Percentiles rank a stretch among this genome's conserved stretches.
phyloP scores from a whole-genome alignment of 257 asterid genomes.

The Ophiorrhiza pumila region DNA sequence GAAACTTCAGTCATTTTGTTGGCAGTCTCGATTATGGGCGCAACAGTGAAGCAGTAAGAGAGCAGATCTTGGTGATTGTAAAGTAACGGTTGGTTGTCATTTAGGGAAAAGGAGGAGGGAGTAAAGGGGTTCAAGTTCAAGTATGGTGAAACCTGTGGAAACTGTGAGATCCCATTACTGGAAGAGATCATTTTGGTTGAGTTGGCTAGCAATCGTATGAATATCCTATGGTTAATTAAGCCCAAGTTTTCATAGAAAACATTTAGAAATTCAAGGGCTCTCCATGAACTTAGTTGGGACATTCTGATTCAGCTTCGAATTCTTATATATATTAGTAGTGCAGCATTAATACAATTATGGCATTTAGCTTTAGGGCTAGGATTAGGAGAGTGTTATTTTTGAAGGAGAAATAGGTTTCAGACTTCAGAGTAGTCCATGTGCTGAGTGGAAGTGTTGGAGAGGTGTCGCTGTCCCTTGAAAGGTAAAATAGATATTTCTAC shows the following conservation, averaged over 20 bases:
- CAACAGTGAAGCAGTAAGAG: constrained; percentile 24
- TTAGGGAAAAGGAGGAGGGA: constrained; percentile 29
- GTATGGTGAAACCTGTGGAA: constrained; percentile 36
- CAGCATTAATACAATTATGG: not conserved
- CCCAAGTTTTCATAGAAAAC: not conserved
- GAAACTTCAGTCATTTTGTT: constrained; percentile 1
- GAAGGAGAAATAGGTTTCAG: not conserved
- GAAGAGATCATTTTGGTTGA: constrained; percentile 36
- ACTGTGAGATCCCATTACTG: constrained; percentile 34
- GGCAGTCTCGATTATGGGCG: constrained; percentile 22
- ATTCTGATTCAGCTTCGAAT: not conserved
- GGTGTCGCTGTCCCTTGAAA: constrained; percentile 2
- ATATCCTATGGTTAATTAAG: not conserved
- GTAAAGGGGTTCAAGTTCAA: constrained; percentile 17
- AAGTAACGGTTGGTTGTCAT: constrained; percentile 31
- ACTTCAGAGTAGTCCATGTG: constrained; percentile 8
- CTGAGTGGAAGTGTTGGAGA: constrained; percentile 1
- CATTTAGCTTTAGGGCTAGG: not conserved
- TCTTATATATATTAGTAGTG: not conserved
- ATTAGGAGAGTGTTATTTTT: not conserved
- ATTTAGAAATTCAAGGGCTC: not conserved
- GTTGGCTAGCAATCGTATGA: not conserved
- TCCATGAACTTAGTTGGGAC: not conserved
- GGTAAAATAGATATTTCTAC: not conserved
- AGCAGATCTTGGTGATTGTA: constrained; percentile 33